Evolutionary conservation across 306 rosid species (phyloP), one percentile per base, ranked within the genome.

Genomic region (Begonia loranthoides): DNA sequence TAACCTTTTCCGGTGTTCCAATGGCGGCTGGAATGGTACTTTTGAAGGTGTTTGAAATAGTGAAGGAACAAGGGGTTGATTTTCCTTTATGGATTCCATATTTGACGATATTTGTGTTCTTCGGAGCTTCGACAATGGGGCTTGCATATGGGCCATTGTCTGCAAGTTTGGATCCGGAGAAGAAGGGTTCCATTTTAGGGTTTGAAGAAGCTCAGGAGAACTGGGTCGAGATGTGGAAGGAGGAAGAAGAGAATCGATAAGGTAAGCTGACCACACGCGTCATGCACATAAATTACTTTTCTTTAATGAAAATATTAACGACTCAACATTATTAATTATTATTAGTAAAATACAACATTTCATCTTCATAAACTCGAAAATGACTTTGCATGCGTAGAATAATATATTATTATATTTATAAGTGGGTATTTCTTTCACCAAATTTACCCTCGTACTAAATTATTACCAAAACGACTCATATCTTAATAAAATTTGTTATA

Each of bases 151-250:
- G 95, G 41, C 58, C 87, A 14, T 58, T 90, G 48, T 85, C 95
- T 13, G 39, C 92, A 3, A 82, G 94, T 57, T 76, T 84, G 87
- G 94, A 90, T 58, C 75, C 57, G 45, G 86, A 70, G 51, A 70
- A 64, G 58, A 55, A 78, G 64, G 95, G 94, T 0, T 68, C 94
- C 3, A 11, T 86, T 55, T 70, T 90, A 51, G 97, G 97, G 39
- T 33, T 79, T n/a, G 73, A 78, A 57, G 76, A 86, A 51, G 63
- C 70, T 34, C 73, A 79, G 49, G 60, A 49, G 55, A 85, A 85
- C 55, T 90, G 95, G 94, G 83, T 58, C 5, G 94, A 90, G 50
- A 74, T 80, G 83, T 90, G 97, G 97, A 67, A 71, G 61, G 83
- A 82, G 55, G 94, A 90, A n/a, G 74, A 72, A 43, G 57, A 55